phyloP scores from a whole-genome alignment of 495 filamentous ascomycete genomes.

The Penicillium cinerascens region DNA sequence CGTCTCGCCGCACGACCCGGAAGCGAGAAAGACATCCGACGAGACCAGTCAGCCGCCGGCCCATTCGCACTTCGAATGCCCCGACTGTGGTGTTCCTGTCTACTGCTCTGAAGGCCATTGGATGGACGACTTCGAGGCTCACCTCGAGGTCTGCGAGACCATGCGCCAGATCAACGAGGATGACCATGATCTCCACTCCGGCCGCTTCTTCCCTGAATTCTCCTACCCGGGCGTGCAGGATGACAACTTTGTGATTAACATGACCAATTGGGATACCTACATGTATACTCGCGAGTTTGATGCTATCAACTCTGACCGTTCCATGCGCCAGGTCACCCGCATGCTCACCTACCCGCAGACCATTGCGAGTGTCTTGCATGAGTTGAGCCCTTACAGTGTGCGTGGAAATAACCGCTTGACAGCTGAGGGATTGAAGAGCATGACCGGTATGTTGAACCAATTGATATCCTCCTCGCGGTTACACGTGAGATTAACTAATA shows the following conservation, averaged over 20 bases:
- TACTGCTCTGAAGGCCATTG: conserved; percentile 93
- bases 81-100: conserved; percentile 91
- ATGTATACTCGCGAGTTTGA: conserved; percentile 84
- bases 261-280: conserved; percentile 98
- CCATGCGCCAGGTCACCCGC: conserved; percentile 84
- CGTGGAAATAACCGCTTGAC: conserved; percentile 70
- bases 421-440: conserved; percentile 82
- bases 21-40: conserved; percentile 47
- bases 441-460: conserved; percentile 64
- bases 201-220: conserved; percentile 91
- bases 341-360: conserved; percentile 92
- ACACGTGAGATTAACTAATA: not conserved
- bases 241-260: conserved; percentile 88
- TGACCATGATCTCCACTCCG: conserved; percentile 89
- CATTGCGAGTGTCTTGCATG: conserved; percentile 85
- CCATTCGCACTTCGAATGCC: conserved; percentile 89
- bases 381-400: conserved; percentile 86
- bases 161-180: conserved; percentile 94
- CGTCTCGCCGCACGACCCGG: conserved; percentile 57
- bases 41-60: conserved; percentile 56
- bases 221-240: conserved; percentile 83
- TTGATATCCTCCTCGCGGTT: not conserved
- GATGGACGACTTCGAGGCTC: conserved; percentile 88
- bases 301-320: conserved; percentile 83
- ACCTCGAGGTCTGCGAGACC: conserved; percentile 88